Evolutionary conservation across 306 rosid species (phyloP).

Genomic region (Cicer yamashitae): DNA sequence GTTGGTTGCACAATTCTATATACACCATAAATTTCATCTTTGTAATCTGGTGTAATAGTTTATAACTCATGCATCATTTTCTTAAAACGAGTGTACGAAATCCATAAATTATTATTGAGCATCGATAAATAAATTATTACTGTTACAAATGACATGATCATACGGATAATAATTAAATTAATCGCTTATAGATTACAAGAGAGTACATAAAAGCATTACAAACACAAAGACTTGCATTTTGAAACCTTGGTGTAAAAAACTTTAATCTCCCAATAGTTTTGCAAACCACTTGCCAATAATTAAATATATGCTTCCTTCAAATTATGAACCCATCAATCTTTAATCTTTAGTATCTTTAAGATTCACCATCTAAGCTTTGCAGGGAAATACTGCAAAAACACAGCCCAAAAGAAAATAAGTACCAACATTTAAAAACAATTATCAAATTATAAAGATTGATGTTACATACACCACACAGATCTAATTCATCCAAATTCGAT

Average conservation of each 20-base stretch:
- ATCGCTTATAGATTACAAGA: too few species aligned
- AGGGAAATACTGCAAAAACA: slow-evolving; percentile 52
- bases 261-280: background rate
- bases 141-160: background rate
- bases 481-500: background rate
- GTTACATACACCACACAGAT: background rate
- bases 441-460: background rate
- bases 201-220: background rate
- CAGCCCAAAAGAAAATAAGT: background rate
- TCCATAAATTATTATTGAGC: background rate
- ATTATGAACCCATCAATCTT: background rate
- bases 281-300: background rate
- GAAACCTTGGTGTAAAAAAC: background rate
- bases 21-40: background rate
- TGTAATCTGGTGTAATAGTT: background rate
- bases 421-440: background rate
- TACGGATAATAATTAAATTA: background rate
- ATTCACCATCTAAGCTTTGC: slow-evolving; percentile 49
- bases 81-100: background rate
- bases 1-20: background rate
- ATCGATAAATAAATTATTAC: background rate
- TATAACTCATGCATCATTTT: background rate
- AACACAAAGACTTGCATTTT: background rate
- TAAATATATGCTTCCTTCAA: background rate
- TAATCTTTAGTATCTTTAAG: background rate